Base-by-base conservation (phyloP, 2,329 filamentous ascomycete species). In the Beauveria rudraprayagi region DNA sequence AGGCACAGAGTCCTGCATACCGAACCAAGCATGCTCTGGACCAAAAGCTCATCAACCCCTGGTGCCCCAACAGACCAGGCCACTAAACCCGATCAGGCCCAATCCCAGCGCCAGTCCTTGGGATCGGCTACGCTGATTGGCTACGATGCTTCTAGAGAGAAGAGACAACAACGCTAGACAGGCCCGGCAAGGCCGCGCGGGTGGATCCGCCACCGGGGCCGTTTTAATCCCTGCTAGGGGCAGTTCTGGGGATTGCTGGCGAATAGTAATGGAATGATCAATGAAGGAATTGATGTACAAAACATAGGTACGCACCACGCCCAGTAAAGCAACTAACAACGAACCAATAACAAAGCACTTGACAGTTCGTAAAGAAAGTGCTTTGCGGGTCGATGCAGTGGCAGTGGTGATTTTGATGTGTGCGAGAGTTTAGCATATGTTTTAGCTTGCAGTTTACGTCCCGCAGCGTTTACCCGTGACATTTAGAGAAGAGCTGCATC, bases 81-180 rank as follows among this genome's bases (percentile, higher is more conserved):
- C 9, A 19, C 56, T 51, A 58, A 43, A 30, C 57, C 10, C 0
- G 40, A 54, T 60, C 50, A 17, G n/a, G 50, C 40, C 14, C 41
- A 16, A 17, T 26, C 48, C 37, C n/a, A 37, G 9, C n/a, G 3
- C 17, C 19, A 16, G 8, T 14, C 16, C 24, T 28, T 37, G 17
- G 9, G 26, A 28, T 26, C 7, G 17, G 5, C 22, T 2, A 3
- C 8, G n/a, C 24, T 60, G 58, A 60, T 60, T 60, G 56, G 56
- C 40, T 28, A 11, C 0, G 14, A 14, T 5, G 24, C 4, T 5
- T 5, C 3, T 4, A n/a, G 56, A 28, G 58, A 30, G 28, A 60
- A 55, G 58, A 47, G 58, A 52, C 40, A 54, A 60, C 58, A 55
- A 55, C 17, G 37, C 58, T 54, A 60, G 34, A 34, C 43, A 14